These are phyloP conservation scores for Sphagnum tenellum DNA, from an alignment of 225 moss, liverwort and hornwort genomes.

Conservation along the genomic window DNA sequence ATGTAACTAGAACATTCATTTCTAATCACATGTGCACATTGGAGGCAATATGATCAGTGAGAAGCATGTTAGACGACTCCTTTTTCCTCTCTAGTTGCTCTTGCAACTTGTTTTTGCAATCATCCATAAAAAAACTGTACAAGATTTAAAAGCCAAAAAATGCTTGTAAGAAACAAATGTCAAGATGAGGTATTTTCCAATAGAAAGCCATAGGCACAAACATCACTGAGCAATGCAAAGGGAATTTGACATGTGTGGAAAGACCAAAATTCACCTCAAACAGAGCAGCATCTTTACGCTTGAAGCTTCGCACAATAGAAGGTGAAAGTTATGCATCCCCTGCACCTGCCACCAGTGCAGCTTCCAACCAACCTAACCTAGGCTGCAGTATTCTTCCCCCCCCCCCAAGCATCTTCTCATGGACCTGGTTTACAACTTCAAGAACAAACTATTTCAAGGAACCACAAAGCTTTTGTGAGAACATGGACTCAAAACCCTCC, in stretches of 20 bases:
- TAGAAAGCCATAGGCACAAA: no score
- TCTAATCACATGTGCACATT: slow-evolving; percentile 44
- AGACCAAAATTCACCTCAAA: slow-evolving; percentile 32
- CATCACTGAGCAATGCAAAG: no score
- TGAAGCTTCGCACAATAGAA: slow-evolving; percentile 43
- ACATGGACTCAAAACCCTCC: background rate
- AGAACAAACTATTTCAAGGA: background rate
- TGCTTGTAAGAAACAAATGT: no score
- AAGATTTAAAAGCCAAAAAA: background rate
- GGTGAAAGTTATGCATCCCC: slow-evolving; percentile 48
- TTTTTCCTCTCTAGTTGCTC: slow-evolving; percentile 41
- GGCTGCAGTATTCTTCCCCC: slow-evolving; percentile 15
- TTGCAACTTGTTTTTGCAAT: slow-evolving; percentile 27
- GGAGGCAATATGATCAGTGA: slow-evolving; percentile 31
- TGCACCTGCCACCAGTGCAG: slow-evolving; percentile 42
- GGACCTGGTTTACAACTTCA: background rate
- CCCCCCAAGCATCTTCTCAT: no score
- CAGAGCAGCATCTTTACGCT: slow-evolving; percentile 43
- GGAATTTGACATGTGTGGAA: no score
- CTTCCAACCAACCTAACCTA: slow-evolving; percentile 50
- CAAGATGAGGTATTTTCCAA: no score
- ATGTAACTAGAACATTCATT: slow-evolving; percentile 45
- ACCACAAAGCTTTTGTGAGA: background rate
- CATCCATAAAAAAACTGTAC: slow-evolving; percentile 65
- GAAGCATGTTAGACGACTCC: slow-evolving; percentile 29